A percentile compares a stretch with the other conserved stretches of the same genome.
Conservation (phyloP, 495 filamentous ascomycete species). For the Penicillium egyptiacum region DNA sequence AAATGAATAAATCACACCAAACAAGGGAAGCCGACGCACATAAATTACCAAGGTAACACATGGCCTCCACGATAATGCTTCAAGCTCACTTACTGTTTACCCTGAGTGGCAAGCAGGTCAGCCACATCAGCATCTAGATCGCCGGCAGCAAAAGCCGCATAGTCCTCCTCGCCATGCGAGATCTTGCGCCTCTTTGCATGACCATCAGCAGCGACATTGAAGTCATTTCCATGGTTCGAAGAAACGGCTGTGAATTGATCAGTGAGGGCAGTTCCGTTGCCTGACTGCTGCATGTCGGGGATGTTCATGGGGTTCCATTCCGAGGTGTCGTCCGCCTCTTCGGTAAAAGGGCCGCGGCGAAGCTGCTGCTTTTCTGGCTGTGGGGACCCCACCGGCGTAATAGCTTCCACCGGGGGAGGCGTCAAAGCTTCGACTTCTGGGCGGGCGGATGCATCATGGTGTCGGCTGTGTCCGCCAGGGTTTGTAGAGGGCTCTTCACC, state of each 20-base stretch:
- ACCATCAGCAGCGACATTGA: constrained; percentile 38
- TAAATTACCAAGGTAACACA: background rate
- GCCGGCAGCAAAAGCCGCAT: constrained; percentile 64
- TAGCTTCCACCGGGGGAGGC: constrained; percentile 61
- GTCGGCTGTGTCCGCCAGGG: constrained; percentile 41
- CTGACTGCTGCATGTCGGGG: constrained; percentile 36
- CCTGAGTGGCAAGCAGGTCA: constrained; percentile 68
- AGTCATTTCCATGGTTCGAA: constrained; percentile 29
- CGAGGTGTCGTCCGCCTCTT: constrained; percentile 28
- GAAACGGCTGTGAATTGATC: constrained; percentile 51
- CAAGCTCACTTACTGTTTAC: constrained; percentile 13
- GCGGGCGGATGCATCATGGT: constrained; percentile 54
- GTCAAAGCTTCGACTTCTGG: constrained; percentile 84
- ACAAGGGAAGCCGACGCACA: background rate
- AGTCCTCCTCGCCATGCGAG: constrained; percentile 65
- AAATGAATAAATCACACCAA: constrained; percentile 5
- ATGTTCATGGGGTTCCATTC: constrained; percentile 29
- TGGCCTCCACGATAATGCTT: background rate
- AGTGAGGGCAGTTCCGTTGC: constrained; percentile 46
- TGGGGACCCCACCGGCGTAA: constrained; percentile 49
- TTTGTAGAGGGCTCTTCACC: constrained; percentile 41
- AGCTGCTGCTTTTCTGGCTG: constrained; percentile 31
- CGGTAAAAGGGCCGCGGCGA: constrained; percentile 21
- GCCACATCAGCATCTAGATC: constrained; percentile 81
- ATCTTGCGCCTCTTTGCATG: constrained; percentile 73